Conservation (phyloP, 441 rosid species). For the Omphalea diandra region DNA sequence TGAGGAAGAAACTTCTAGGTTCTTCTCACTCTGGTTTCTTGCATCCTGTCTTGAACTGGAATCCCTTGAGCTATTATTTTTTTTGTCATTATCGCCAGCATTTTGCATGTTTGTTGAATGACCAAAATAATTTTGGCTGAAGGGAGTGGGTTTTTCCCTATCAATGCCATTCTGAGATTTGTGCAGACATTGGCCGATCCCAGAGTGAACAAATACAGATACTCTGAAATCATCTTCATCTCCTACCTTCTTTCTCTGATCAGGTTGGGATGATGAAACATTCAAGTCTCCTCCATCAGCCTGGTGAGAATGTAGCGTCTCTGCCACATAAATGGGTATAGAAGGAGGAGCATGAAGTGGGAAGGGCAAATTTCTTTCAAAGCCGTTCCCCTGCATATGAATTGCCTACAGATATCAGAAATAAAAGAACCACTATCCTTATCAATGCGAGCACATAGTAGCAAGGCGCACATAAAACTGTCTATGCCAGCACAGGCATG, state of each 20-base stretch:
- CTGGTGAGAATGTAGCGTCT: slow-evolving; percentile 35
- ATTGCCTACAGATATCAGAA: slow-evolving; percentile 6
- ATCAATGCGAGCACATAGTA: background rate
- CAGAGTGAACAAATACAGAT: slow-evolving; percentile 57
- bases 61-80: slow-evolving; percentile 22
- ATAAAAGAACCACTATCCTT: background rate
- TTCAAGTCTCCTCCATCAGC: slow-evolving; percentile 39
- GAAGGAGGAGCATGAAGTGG: slow-evolving; percentile 35
- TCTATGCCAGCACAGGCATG: too few species aligned
- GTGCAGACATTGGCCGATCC: slow-evolving; percentile 29
- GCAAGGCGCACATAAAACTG: background rate
- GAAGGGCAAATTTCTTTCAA: slow-evolving; percentile 35
- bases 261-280: slow-evolving; percentile 30
- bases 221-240: slow-evolving; percentile 79
- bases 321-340: slow-evolving; percentile 32
- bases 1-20: slow-evolving; percentile 26
- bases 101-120: slow-evolving; percentile 25
- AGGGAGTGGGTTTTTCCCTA: slow-evolving; percentile 27
- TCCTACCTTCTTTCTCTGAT: slow-evolving; percentile 44
- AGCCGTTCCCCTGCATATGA: slow-evolving; percentile 45
- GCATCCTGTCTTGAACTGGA: slow-evolving; percentile 29
- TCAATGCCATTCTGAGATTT: slow-evolving; percentile 33
- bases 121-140: slow-evolving; percentile 17
- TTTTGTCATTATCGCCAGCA: slow-evolving; percentile 20
- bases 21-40: slow-evolving; percentile 29